Base-by-base conservation (phyloP, 768 basidiomycete genomes). In the Suillus decipiens region DNA sequence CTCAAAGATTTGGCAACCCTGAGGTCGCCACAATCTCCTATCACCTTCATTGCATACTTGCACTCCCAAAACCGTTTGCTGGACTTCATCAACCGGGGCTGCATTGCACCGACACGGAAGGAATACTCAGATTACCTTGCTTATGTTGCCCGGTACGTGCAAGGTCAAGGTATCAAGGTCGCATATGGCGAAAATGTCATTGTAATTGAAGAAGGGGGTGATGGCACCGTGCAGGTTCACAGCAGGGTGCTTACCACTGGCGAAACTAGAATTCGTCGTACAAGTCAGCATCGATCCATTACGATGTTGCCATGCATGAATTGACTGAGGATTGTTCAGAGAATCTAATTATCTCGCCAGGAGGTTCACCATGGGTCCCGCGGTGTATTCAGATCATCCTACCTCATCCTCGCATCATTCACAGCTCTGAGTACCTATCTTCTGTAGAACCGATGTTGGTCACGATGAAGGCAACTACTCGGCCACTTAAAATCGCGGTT, bases 1-100 rank as follows among this genome's bases (percentile, higher is more conserved):
- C 77, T 83, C 71, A 81, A 85, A 69, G 84, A 85, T 69, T 76
- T 85, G 8, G 84, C 82, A 6, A 85, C 83, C 1, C 72, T 85
- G 24, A 76, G 84, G 33, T 81, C 78, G 56, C 84, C 84, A 17
- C 74, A 78, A 60, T 85, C 83, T 14, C 78, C 80, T 15, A 77
- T 83, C 62, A 80, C 81, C n/a, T 86, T 85, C 75, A 66, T 85
- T 53, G 74, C 81, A 19, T 86, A 85, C 69, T 75, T 86, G 59
- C 80, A 84, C 62, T 78, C 77, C 57, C 78, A 84, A 62, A 77
- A 76, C 55, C 80, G 84, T 53, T 77, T 86, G 42, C 64, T 81
- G 33, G 72, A 78, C 41, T 86, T 85, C 75, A 84, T 85, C 67
- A 85, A 86, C 68, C 79, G 81, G 36, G 80, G 81, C 2, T 81